phyloP scores from a whole-genome alignment of 2,329 filamentous ascomycete species.

The Colletotrichum filicis region DNA sequence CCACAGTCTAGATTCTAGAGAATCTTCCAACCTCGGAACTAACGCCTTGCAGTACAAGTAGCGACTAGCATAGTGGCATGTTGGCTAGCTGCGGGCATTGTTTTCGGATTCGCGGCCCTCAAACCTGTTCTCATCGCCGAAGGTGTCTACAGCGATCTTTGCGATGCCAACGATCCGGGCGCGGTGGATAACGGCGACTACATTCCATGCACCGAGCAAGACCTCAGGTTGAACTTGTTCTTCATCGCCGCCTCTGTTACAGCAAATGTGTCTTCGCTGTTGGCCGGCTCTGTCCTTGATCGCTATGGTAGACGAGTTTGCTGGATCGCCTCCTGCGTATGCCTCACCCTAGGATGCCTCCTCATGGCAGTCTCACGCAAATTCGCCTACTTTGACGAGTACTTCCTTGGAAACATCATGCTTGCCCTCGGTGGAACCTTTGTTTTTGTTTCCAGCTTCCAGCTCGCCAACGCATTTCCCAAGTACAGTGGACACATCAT shows the following conservation, averaged over 20 bases:
- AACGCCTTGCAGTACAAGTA: constrained; percentile 69
- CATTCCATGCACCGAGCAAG: constrained; percentile 55
- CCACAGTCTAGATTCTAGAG: neutral
- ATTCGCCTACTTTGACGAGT: constrained; percentile 76
- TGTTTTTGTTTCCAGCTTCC: constrained; percentile 84
- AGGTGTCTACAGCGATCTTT: constrained; percentile 76
- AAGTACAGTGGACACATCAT: constrained; percentile 80
- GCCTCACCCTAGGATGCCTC: constrained; percentile 74
- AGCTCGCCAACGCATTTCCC: constrained; percentile 86
- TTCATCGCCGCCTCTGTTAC: constrained; percentile 90
- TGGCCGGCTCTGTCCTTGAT: constrained; percentile 87
- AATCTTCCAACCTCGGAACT: neutral
- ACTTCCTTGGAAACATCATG: constrained; percentile 79
- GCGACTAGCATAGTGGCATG: constrained; percentile 76
- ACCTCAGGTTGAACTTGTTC: constrained; percentile 82
- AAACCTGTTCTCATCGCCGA: constrained; percentile 83
- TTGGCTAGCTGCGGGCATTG: constrained; percentile 78
- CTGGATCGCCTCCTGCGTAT: constrained; percentile 75
- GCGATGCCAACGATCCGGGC: constrained; percentile 48
- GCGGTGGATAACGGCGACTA: constrained; percentile 39
- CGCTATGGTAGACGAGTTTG: constrained; percentile 83
- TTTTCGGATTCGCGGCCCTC: constrained; percentile 89
- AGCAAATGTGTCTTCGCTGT: constrained; percentile 87
- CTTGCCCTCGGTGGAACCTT: constrained; percentile 85
- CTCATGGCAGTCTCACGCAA: constrained; percentile 75